Evolutionary conservation across 352 stramenopile genomes (phyloP).

Genomic region (Phytophthora sansomeana): DNA sequence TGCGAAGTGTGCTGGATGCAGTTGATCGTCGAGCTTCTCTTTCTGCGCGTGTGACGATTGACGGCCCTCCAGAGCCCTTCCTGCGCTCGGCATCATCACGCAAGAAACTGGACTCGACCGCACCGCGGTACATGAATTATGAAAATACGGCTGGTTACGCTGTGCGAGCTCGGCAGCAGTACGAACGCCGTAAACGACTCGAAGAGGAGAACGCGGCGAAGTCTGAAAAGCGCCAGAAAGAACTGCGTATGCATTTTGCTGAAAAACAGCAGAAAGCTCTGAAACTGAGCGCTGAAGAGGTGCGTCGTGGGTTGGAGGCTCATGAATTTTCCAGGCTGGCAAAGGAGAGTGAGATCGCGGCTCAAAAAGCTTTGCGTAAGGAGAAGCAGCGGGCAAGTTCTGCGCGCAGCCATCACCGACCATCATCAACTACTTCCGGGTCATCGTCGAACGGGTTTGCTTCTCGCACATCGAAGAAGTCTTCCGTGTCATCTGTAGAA

Average conservation of each 20-base stretch:
- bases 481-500: constrained; percentile 29
- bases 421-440: constrained; percentile 28
- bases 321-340: constrained; percentile 53
- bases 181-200: constrained; percentile 73
- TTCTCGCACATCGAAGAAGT: constrained; percentile 39
- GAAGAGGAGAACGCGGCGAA: constrained; percentile 67
- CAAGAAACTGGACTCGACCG: constrained; percentile 55
- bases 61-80: constrained; percentile 37
- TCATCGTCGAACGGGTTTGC: constrained; percentile 30
- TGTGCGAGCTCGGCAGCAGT: constrained; percentile 58
- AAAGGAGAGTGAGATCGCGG: constrained; percentile 34
- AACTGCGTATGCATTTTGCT: constrained; percentile 53
- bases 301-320: constrained; percentile 61
- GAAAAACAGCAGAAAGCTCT: constrained; percentile 57
- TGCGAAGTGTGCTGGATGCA: constrained; percentile 23
- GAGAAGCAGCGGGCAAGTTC: constrained; percentile 18
- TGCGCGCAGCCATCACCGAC: constrained; percentile 8
- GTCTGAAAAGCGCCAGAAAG: constrained; percentile 63
- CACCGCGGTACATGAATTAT: constrained; percentile 76
- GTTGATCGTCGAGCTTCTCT: constrained; percentile 43
- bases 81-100: constrained; percentile 43
- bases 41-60: constrained; percentile 21
- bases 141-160: constrained; percentile 52
- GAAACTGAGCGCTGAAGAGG: constrained; percentile 49
- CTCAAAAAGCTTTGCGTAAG: constrained; percentile 19